Evolutionary conservation across 2,329 filamentous ascomycete genomes (phyloP), one percentile per base, ranked within the genome.

Genomic region (Ascochyta koolunga): DNA sequence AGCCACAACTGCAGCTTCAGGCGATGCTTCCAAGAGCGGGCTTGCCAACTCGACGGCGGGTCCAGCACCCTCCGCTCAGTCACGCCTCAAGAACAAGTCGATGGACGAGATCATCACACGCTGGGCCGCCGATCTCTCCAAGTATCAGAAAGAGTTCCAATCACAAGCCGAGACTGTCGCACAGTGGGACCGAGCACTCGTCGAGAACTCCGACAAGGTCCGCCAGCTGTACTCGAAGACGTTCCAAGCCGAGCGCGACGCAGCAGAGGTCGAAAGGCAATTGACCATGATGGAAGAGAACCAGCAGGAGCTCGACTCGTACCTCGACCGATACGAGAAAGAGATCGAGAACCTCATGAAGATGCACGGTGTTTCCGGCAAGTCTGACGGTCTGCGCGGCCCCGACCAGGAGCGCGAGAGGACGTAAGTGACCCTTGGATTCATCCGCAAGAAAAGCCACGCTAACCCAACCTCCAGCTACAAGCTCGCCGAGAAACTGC

Each of bases 81-180:
- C 93, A 4, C 89, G 95, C 24, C 82, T 99, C 32, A 96, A 96
- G 81, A 96, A 97, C 77, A 98, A 96, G 79, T 96, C 93, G 0
- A 97, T 99, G 90, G 95, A 99, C 70, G 95, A 99, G 73, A 97
- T 99, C 60, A 92, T 99, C 62, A 97, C 91, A 4, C 87, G 92
- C 27, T 99, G 95, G 95, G 95, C 95, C 2, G 91, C 92, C 0
- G 95, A 98, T 70, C 81, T 99, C 43, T 89, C 92, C 47, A 96
- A 96, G 70, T 97, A 99, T 71, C 93, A 98, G 70, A 96, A 96
- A 74, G 91, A 96, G 54, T 99, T 98, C 79, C 92, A 96, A 72
- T 84, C 89, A 29, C 92, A 98, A 74, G 93, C 96, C 4, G 84
- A 87, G 57, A 89, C 92, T 60, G 91, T 98, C 13, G 89, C 92